Conservation (phyloP, 371 early-diverging fungal species). For the Dichotomocladium elegans region DNA sequence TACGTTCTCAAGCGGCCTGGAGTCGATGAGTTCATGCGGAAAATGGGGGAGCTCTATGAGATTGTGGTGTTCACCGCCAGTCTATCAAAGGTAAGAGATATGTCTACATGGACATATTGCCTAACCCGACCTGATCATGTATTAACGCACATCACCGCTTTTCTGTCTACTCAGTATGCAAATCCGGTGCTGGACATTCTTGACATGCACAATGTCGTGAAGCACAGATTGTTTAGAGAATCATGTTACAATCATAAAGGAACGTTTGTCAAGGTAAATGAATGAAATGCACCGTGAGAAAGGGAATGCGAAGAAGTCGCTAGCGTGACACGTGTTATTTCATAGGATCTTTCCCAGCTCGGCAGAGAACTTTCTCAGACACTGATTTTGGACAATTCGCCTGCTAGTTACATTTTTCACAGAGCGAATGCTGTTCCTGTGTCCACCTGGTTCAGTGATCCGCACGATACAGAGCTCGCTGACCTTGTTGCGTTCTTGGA, state of each 20-base stretch:
- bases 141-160: not conserved
- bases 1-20: slow-evolving; percentile 95
- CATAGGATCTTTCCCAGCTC: slow-evolving; percentile 73
- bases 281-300: not conserved
- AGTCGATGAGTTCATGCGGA: slow-evolving; percentile 86
- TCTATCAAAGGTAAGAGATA: slow-evolving; percentile 74
- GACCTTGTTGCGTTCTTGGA: slow-evolving; percentile 92
- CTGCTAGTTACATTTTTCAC: slow-evolving; percentile 92
- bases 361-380: slow-evolving; percentile 77
- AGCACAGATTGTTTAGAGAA: slow-evolving; percentile 92
- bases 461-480: slow-evolving; percentile 88
- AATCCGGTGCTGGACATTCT: slow-evolving; percentile 94
- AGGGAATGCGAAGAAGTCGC: not conserved
- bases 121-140: too few relatives aligned
- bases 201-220: slow-evolving; percentile 79
- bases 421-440: slow-evolving; percentile 94
- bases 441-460: slow-evolving; percentile 93
- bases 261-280: slow-evolving; percentile 88
- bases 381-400: slow-evolving; percentile 88
- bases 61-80: slow-evolving; percentile 95
- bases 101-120: not conserved
- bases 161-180: slow-evolving; percentile 72
- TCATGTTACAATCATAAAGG: slow-evolving; percentile 93
- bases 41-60: slow-evolving; percentile 86
- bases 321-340: not conserved